Evolutionary conservation across 768 basidiomycete species (phyloP), one percentile per base, ranked within the genome.

Genomic region (Chalciporus pseudorubinellus): DNA sequence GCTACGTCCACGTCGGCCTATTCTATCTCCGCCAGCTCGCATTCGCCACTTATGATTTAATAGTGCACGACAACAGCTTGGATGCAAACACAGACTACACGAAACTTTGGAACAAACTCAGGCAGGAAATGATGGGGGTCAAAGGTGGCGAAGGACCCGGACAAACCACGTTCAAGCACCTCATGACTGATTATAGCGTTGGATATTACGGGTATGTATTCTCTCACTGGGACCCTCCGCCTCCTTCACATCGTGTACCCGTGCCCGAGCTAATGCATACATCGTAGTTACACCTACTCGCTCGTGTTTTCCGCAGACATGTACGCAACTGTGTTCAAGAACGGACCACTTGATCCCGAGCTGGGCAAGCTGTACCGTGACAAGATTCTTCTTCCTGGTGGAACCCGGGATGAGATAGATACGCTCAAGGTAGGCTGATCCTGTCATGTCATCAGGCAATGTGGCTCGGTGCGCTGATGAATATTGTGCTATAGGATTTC

Each of bases 1-100:
- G 83, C 53, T 89, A 90, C 60, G 83, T 86, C 51, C 89, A 91
- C 53, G 79, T 88, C 34, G 92, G 90, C 10, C 70, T 92, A 24
- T 88, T 83, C 69, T 88, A 87, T 38, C 39, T 59, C 33, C 52
- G 57, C 16, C 92, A 93, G 61, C 70, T 92, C 9, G 90, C 88
- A 77, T 90, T 87, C 59, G 89, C 59, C 6, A 60, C 48, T 12
- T 60, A 52, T 21, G 53, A 59, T 34, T 45, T 59, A 19, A 33
- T 52, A 9, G 58, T 59, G 3, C 58, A 59, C n/a, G 31, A 59
- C 42, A 59, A 59, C 22, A 56, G 7, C 81, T 20, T 66, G 83
- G 83, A 79, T 12, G 63, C 62, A 10, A 34, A 50, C 5, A 73
- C 77, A 16, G 87, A 92, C 61, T 87, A 85, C 62, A 90, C 88